Evolutionary conservation across 345 rosid genomes (phyloP).

Genomic region (Geranium rotundifolium): DNA sequence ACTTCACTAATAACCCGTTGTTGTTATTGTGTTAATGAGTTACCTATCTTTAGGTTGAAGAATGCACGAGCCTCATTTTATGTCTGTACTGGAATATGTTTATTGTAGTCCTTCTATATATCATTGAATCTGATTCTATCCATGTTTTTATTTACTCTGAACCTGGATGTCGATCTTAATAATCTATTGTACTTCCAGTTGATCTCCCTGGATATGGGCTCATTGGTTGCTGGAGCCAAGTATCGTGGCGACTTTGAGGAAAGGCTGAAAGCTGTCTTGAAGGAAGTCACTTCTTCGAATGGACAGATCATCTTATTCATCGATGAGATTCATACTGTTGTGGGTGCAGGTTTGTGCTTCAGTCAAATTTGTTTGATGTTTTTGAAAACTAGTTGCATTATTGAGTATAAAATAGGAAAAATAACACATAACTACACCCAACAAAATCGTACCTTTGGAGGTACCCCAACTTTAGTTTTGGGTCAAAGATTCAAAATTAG

Average conservation of each 20-base stretch:
- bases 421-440: no score
- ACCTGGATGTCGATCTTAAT: background rate
- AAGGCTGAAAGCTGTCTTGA: constrained; percentile 78
- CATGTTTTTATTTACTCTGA: background rate
- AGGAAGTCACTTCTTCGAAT: constrained; percentile 84
- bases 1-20: background rate
- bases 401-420: background rate
- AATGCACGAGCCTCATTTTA: background rate
- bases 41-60: background rate
- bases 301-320: constrained; percentile 81
- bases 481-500: no score
- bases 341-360: constrained; percentile 59
- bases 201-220: constrained; percentile 84
- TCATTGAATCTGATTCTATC: background rate
- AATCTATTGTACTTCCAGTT: constrained; percentile 27
- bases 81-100: background rate
- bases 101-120: background rate
- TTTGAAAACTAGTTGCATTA: background rate
- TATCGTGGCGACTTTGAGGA: constrained; percentile 79
- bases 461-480: no score
- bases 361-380: constrained; percentile 1
- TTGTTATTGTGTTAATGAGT: no score
- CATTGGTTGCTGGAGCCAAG: constrained; percentile 85
- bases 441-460: no score
- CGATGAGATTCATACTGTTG: constrained; percentile 89